Percentiles rank a stretch among this genome's conserved stretches.
Evolutionary conservation across 2,329 filamentous ascomycete genomes (phyloP).

Genomic region (Cytospora schulzeri): DNA sequence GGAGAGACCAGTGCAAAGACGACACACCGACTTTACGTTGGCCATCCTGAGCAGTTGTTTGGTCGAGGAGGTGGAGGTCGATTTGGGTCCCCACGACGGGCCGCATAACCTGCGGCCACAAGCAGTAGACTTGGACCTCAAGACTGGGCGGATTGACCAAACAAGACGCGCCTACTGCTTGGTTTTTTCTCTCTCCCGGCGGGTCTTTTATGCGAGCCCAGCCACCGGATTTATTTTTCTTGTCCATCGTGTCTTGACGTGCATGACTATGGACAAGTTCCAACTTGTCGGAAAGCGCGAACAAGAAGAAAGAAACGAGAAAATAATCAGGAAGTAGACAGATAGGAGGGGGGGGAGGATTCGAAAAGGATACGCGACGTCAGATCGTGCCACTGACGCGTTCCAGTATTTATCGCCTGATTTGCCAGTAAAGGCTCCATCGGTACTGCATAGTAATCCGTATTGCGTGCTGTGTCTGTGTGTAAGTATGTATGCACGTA

Average conservation of each 20-base stretch:
- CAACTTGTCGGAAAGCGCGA: constrained; percentile 12
- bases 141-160: constrained; percentile 22
- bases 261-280: constrained; percentile 3
- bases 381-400: constrained; percentile 9
- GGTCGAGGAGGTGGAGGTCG: constrained; percentile 22
- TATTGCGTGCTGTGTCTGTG: not conserved
- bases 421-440: not conserved
- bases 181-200: constrained; percentile 17
- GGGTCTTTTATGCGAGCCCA: constrained; percentile 28
- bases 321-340: not conserved
- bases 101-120: constrained; percentile 28
- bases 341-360: no score
- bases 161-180: constrained; percentile 21
- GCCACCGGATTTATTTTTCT: constrained; percentile 25
- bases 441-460: not conserved
- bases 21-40: constrained; percentile 30
- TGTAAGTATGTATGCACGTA: not conserved
- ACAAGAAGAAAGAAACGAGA: not conserved
- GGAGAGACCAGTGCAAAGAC: constrained; percentile 7
- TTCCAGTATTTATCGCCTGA: constrained; percentile 1
- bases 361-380: constrained; percentile 3
- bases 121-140: constrained; percentile 20
- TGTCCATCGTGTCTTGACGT: constrained; percentile 10
- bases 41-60: constrained; percentile 23
- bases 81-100: constrained; percentile 29